Percentiles rank a stretch among this genome's conserved stretches.
Conservation (phyloP, 768 basidiomycete species). For the Amanita exitialis region DNA sequence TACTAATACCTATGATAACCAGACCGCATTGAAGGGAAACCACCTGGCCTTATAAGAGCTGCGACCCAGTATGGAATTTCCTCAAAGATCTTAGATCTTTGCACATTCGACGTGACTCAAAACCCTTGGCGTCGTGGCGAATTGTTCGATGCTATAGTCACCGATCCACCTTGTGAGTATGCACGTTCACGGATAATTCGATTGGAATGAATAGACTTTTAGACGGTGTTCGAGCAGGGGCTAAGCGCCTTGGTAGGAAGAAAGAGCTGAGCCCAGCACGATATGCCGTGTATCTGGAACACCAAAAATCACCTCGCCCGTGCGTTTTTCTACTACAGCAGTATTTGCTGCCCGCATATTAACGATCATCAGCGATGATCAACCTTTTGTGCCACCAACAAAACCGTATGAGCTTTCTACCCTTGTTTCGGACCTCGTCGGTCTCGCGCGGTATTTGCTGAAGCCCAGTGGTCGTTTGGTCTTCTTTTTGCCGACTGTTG, state of each 20-base stretch:
- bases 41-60: slow-evolving; percentile 69
- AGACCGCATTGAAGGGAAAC: slow-evolving; percentile 19
- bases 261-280: slow-evolving; percentile 31
- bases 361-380: slow-evolving; percentile 24
- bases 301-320: slow-evolving; percentile 30
- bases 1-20: neutral
- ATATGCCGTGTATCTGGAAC: slow-evolving; percentile 25
- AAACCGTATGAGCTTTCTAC: slow-evolving; percentile 88
- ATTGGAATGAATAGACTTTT: slow-evolving; percentile 1
- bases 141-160: slow-evolving; percentile 89
- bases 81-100: slow-evolving; percentile 67
- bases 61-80: slow-evolving; percentile 78
- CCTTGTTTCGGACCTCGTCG: slow-evolving; percentile 72
- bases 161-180: slow-evolving; percentile 84
- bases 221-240: slow-evolving; percentile 91
- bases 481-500: slow-evolving; percentile 91
- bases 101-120: slow-evolving; percentile 88
- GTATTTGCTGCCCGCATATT: neutral
- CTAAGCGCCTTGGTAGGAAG: slow-evolving; percentile 71
- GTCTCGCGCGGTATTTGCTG: slow-evolving; percentile 74
- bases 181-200: neutral
- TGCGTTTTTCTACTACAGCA: slow-evolving; percentile 20
- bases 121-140: slow-evolving; percentile 86
- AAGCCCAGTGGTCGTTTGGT: slow-evolving; percentile 84
- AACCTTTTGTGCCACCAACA: slow-evolving; percentile 81